Evolutionary conservation across 257 asterid genomes (phyloP).

Genomic region (Lantana camara): DNA sequence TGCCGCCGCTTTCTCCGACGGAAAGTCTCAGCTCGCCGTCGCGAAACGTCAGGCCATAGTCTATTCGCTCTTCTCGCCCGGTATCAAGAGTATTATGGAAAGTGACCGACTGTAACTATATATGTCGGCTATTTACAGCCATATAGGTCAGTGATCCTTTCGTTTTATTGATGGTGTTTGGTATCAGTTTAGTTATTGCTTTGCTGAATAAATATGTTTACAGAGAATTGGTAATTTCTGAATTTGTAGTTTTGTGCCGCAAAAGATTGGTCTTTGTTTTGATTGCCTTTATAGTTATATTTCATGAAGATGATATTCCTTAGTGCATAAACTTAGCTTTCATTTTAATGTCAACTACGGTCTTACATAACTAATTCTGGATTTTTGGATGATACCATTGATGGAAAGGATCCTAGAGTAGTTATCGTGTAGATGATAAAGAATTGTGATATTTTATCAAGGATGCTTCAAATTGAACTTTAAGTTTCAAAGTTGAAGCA

Average conservation of each 20-base stretch:
- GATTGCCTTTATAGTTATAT: not conserved
- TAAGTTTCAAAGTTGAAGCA: constrained; percentile 12
- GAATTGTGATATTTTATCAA: not conserved
- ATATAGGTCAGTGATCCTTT: too few relatives aligned
- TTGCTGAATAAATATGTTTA: too few relatives aligned
- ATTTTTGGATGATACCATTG: not conserved
- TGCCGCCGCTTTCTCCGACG: constrained; percentile 72
- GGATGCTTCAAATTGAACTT: not conserved
- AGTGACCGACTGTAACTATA: constrained; percentile 37
- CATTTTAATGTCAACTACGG: not conserved
- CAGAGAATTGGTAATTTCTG: constrained; percentile 15
- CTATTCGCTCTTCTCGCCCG: constrained; percentile 75
- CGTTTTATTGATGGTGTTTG: too few relatives aligned
- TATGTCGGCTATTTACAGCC: not conserved
- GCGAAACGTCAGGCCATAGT: constrained; percentile 83
- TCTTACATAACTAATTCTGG: constrained; percentile 4
- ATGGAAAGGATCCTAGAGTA: constrained; percentile 1
- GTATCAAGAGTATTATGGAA: constrained; percentile 81
- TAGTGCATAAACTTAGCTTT: not conserved
- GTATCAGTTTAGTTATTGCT: not conserved
- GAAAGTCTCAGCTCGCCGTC: constrained; percentile 75
- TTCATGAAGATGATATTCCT: not conserved
- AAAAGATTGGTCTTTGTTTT: not conserved
- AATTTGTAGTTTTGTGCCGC: not conserved
- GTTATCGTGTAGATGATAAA: constrained; percentile 10